Evolutionary conservation across 176 grass and related monocot genomes (phyloP).

Genomic region (Raddia distichophylla): DNA sequence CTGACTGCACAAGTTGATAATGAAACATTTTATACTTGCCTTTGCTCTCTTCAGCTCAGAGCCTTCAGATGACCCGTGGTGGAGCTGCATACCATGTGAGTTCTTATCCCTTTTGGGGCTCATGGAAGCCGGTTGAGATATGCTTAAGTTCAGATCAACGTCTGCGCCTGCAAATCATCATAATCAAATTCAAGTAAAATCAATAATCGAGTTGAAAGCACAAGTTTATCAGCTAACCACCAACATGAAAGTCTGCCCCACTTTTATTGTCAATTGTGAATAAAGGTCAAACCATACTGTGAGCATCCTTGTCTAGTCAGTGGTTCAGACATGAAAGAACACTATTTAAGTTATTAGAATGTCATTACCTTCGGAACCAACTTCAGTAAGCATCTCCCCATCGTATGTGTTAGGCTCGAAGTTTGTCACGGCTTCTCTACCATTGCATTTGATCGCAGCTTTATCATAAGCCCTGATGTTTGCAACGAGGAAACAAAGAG

Average conservation of each 20-base stretch:
- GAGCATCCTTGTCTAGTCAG: not conserved
- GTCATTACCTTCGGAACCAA: constrained; percentile 60
- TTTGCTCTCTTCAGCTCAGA: constrained; percentile 55
- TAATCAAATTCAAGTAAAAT: not conserved
- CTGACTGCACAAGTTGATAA: constrained; percentile 9
- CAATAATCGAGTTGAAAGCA: not conserved
- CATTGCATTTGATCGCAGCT: constrained; percentile 97
- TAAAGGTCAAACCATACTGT: not conserved
- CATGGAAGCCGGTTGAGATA: constrained; percentile 75
- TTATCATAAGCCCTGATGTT: constrained; percentile 94
- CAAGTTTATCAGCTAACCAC: constrained; percentile 1
- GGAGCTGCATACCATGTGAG: constrained; percentile 53
- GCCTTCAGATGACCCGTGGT: constrained; percentile 53
- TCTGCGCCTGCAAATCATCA: constrained; percentile 44
- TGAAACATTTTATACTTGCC: constrained; percentile 26
- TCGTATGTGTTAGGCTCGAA: constrained; percentile 87
- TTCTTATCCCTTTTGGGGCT: constrained; percentile 70
- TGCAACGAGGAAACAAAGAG: constrained; percentile 32
- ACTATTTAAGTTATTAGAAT: not conserved
- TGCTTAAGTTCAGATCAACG: constrained; percentile 90
- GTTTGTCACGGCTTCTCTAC: constrained; percentile 93
- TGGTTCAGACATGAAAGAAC: constrained; percentile 4
- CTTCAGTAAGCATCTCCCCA: constrained; percentile 61
- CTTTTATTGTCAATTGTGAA: not conserved
- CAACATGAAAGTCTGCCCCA: not conserved